Evolutionary conservation across 345 rosid genomes (phyloP).

Genomic region (Rhodomyrtus tomentosa): DNA sequence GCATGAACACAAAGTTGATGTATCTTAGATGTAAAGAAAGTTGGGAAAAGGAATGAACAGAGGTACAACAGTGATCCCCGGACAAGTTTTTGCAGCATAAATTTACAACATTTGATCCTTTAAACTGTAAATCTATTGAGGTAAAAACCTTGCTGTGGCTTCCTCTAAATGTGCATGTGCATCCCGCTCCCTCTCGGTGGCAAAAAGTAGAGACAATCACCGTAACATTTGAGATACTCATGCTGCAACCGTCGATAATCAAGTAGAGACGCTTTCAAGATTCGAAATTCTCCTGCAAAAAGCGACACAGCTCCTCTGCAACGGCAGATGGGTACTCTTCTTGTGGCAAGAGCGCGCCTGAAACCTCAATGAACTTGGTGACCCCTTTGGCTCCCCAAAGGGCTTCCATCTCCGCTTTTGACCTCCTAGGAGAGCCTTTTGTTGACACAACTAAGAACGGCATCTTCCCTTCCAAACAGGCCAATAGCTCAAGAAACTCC

Average conservation of each 20-base stretch:
- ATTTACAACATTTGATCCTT: too few relatives aligned
- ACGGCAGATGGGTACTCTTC: constrained; percentile 75
- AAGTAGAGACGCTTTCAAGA: neutral
- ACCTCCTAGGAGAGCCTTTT: constrained; percentile 67
- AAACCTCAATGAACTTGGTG: constrained; percentile 59
- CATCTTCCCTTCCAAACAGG: constrained; percentile 42
- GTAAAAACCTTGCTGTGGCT: neutral
- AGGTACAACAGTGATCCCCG: neutral
- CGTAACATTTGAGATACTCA: neutral
- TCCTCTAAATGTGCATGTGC: neutral
- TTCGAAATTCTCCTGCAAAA: constrained; percentile 46
- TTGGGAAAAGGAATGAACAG: neutral
- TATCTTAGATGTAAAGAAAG: neutral
- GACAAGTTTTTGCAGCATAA: neutral
- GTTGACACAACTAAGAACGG: constrained; percentile 60
- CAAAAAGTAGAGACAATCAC: neutral
- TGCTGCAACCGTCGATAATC: neutral
- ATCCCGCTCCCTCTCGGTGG: neutral
- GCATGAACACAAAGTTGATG: neutral
- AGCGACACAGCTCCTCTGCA: constrained; percentile 51
- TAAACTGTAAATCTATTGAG: neutral
- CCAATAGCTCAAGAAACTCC: constrained; percentile 63
- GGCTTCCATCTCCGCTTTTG: constrained; percentile 90
- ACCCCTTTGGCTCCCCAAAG: constrained; percentile 61
- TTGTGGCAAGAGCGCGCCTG: constrained; percentile 82